phyloP scores from a whole-genome alignment of 192 early-diverging fungal genomes.

The Phlyctochytrium planicorne region DNA sequence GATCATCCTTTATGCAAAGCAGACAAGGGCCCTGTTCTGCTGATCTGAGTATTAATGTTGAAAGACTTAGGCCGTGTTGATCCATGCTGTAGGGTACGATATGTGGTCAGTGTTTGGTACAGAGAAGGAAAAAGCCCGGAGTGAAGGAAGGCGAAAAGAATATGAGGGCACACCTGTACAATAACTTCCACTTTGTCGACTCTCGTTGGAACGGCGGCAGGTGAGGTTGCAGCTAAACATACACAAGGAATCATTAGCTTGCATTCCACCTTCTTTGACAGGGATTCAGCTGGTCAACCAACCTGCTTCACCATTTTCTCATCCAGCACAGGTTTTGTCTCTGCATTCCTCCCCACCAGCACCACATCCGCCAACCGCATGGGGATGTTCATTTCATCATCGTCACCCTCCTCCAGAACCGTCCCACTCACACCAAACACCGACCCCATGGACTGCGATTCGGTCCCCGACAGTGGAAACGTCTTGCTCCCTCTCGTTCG shows the following conservation, averaged over 20 bases:
- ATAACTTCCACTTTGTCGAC: constrained; percentile 70
- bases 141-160: neutral
- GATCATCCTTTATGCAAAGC: neutral
- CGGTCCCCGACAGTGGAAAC: neutral
- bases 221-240: constrained; percentile 56
- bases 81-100: constrained; percentile 66
- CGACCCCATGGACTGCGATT: neutral
- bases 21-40: neutral
- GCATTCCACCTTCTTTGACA: neutral
- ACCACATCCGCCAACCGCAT: constrained; percentile 17
- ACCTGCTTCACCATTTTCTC: neutral
- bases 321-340: neutral
- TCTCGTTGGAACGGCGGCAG: constrained; percentile 73
- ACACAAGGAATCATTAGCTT: neutral
- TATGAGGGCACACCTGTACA: constrained; percentile 50
- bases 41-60: constrained; percentile 49
- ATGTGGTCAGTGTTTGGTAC: too few species aligned
- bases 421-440: neutral
- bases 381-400: constrained; percentile 18
- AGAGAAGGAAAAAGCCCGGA: neutral
- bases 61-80: constrained; percentile 80
- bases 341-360: constrained; percentile 3
- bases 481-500: neutral
- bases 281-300: neutral
- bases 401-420: constrained; percentile 8